phyloP scores from a whole-genome alignment of 257 asterid species.

The Mitragyna speciosa region DNA sequence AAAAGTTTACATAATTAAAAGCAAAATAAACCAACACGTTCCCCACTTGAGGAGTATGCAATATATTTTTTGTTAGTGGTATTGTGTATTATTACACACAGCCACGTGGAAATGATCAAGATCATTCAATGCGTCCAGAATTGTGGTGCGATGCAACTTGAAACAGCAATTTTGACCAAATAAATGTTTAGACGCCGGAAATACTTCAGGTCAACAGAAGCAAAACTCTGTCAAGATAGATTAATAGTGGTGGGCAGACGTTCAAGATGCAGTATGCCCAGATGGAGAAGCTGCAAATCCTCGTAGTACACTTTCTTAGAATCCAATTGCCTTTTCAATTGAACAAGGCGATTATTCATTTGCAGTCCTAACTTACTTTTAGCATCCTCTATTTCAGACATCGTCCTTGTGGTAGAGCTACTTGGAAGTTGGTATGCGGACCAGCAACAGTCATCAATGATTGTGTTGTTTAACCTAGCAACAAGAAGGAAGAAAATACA shows the following conservation, averaged over 20 bases:
- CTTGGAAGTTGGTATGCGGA: conserved; percentile 31
- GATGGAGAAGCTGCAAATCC: conserved; percentile 40
- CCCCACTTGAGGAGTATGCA: too few species aligned
- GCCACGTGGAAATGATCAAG: neutral
- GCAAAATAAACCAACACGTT: neutral
- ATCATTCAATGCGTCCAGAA: neutral
- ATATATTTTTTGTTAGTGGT: too few species aligned
- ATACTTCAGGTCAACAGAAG: neutral
- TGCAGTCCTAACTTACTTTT: conserved; percentile 24
- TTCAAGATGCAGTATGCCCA: conserved; percentile 38
- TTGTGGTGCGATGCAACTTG: neutral
- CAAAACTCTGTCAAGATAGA: conserved; percentile 1
- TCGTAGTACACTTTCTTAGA: conserved; percentile 16
- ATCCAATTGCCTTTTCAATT: conserved; percentile 10
- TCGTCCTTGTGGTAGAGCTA: conserved; percentile 18
- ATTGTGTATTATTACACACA: neutral
- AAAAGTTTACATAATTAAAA: too few species aligned
- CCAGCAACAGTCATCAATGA: conserved; percentile 33
- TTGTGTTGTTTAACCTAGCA: conserved; percentile 40
- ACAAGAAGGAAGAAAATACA: neutral
- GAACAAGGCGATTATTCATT: conserved; percentile 12
- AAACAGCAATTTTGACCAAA: neutral
- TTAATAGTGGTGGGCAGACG: conserved; percentile 17
- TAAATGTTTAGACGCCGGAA: neutral
- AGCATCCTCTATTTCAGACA: conserved; percentile 24